Evolutionary conservation across 164 flowering plant species (phyloP).

Genomic region (Amborella trichopoda): DNA sequence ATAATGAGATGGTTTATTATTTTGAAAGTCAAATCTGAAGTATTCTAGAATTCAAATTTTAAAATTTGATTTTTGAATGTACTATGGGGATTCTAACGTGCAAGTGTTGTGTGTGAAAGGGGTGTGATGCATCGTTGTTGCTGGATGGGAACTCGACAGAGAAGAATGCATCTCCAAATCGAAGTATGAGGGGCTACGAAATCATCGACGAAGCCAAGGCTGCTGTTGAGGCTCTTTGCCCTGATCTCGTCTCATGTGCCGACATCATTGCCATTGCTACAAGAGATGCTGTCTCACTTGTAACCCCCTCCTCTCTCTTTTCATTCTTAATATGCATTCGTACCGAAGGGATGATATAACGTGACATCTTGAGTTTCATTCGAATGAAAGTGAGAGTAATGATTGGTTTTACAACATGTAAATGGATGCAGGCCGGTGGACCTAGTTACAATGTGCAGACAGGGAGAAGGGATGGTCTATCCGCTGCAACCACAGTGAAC

Average conservation of each 20-base stretch:
- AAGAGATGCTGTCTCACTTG: too few species aligned
- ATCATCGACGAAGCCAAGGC: conserved; percentile 66
- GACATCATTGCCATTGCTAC: conserved; percentile 60
- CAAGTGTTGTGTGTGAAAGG: too few species aligned
- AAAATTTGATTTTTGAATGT: too few species aligned
- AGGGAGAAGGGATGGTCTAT: conserved; percentile 35
- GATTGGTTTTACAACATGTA: not conserved
- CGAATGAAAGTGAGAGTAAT: too few species aligned
- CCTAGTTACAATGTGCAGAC: conserved; percentile 20
- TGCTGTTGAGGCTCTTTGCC: conserved; percentile 55
- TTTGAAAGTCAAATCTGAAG: too few species aligned
- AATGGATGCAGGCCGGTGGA: conserved; percentile 19
- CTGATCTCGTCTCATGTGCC: conserved; percentile 78
- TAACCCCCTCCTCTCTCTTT: too few species aligned
- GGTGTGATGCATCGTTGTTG: conserved; percentile 84
- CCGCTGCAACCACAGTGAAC: conserved; percentile 20
- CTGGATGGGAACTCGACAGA: conserved; percentile 52
- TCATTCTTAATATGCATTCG: too few species aligned
- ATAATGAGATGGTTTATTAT: too few species aligned
- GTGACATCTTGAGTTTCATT: too few species aligned
- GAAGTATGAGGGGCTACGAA: conserved; percentile 46
- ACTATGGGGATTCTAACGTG: too few species aligned
- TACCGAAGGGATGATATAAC: too few species aligned
- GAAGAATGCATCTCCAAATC: conserved; percentile 44
- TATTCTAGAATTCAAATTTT: too few species aligned